Percentiles rank a stretch among this genome's conserved stretches.
These are phyloP conservation scores for Aspergillus panamensis DNA, from an alignment of 495 filamentous ascomycete species.

Conservation along the genomic window DNA sequence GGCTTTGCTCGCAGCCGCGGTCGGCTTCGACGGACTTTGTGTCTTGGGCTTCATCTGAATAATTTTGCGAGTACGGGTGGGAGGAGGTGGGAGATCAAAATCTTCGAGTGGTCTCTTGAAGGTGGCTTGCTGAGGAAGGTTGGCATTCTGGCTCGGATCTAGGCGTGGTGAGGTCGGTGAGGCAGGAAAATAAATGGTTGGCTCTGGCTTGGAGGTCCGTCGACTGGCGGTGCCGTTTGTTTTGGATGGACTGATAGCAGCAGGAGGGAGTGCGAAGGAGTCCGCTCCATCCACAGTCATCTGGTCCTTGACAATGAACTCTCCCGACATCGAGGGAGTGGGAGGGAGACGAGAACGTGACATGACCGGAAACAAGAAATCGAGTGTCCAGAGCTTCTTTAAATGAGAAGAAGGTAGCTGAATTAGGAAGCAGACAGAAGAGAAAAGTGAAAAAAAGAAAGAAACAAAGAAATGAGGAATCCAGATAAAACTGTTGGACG, in stretches of 20 bases:
- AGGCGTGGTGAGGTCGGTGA: constrained; percentile 56
- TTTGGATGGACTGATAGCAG: constrained; percentile 56
- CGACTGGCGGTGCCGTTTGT: constrained; percentile 39
- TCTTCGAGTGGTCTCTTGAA: constrained; percentile 48
- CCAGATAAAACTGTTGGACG: neutral
- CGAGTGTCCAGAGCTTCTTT: neutral
- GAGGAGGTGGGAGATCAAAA: constrained; percentile 86
- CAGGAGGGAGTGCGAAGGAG: constrained; percentile 78
- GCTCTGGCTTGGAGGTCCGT: constrained; percentile 42
- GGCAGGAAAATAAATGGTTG: constrained; percentile 49
- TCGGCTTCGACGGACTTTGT: constrained; percentile 27
- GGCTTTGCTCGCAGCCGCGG: constrained; percentile 24
- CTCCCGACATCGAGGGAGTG: constrained; percentile 80
- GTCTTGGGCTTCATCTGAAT: constrained; percentile 86
- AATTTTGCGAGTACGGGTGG: constrained; percentile 88
- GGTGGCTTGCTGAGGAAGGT: constrained; percentile 55
- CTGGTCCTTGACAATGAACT: constrained; percentile 74
- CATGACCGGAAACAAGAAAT: constrained; percentile 47
- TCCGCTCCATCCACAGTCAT: constrained; percentile 51
- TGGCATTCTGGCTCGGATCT: constrained; percentile 40
- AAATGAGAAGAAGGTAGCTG: constrained; percentile 4
- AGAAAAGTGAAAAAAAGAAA: constrained; percentile 4
- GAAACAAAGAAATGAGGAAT: neutral
- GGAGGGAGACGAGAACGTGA: constrained; percentile 68
- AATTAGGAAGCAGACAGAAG: neutral